Evolutionary conservation across 139 green algal species (phyloP).

Genomic region (Chlamydomonas schloesseri): DNA sequence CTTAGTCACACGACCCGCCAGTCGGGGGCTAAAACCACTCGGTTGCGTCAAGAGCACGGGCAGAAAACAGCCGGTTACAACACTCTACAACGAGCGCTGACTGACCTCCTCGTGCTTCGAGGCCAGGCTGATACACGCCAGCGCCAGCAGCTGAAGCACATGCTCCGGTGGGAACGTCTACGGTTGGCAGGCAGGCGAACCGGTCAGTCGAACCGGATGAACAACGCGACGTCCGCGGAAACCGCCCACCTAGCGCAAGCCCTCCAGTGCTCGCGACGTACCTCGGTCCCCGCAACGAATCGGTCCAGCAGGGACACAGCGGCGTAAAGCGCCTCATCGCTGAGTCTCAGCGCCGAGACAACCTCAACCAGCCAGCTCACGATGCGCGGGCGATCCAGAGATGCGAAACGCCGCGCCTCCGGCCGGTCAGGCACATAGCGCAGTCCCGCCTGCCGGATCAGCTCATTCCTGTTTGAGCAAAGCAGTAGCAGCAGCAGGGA

Average conservation of each 20-base stretch:
- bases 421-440: not conserved
- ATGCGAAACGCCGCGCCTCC: not conserved
- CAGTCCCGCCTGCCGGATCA: not conserved
- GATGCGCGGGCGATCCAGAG: not conserved
- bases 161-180: conserved; percentile 11
- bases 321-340: not conserved
- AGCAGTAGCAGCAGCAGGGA: not conserved
- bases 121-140: conserved; percentile 8
- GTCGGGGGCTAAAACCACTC: too few relatives aligned
- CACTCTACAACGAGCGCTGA: too few relatives aligned
- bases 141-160: conserved; percentile 37
- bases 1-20: too few relatives aligned
- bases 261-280: not conserved
- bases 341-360: not conserved
- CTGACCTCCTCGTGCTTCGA: conserved; percentile 45
- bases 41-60: not conserved
- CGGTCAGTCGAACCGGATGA: too few relatives aligned
- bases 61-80: not conserved
- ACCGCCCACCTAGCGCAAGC: not conserved
- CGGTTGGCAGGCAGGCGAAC: not conserved
- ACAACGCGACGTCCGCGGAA: not conserved
- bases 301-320: conserved; percentile 30
- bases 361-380: conserved; percentile 30
- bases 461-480: not conserved
- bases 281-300: conserved; percentile 10